Base-by-base conservation (phyloP, 805 yeast genomes). In the Lipomyces anomalus region DNA sequence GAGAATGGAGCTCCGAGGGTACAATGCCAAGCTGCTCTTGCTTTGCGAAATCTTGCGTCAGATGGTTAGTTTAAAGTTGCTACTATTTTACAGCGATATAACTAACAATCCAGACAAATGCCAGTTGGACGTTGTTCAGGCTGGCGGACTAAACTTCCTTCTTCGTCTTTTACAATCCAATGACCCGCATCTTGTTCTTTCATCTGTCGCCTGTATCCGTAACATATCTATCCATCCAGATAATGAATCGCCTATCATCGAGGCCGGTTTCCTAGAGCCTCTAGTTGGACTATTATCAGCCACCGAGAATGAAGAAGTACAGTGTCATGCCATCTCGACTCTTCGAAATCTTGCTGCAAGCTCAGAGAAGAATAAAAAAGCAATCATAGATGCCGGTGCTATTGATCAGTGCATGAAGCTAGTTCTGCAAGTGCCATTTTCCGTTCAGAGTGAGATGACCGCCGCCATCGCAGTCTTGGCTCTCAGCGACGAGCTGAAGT, bases 401-500 rank as follows among this genome's bases (percentile, higher is more conserved):
- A 95, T 92, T 38, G 84, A 83, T 53, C 88, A 89, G 66, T 89
- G 95, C 67, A 85, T 84, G 64, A 89, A 83, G 50, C 73, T 90
- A 59, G 94, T 94, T 11, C 71, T 89, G 54, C 76, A 71, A 35
- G 84, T 92, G 6, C 94, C 96, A n/a, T 79, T 88, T 44, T 76
- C 86, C 40, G 97, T 92, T 24, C 97, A 92, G 70, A 80, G 87
- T 69, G 98, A 92, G 67, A 90, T 92, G 50, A 82, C 95, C 22
- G 98, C 98, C 2, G 90, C 97, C 63, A 82, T 92, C 68, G 98
- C 98, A 2, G 95, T 92, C 43, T 75, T 92, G 54, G 98, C 98
- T 0, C 71, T 92, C 41, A 96, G 97, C 20, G 98, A 92, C 67
- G 96, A 88, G 63, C 76, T 94, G 57, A 92, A 90, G 67, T 76